Evolutionary conservation across 257 asterid genomes (phyloP), one percentile per base, ranked within the genome.

Genomic region (Henckelia pumila): DNA sequence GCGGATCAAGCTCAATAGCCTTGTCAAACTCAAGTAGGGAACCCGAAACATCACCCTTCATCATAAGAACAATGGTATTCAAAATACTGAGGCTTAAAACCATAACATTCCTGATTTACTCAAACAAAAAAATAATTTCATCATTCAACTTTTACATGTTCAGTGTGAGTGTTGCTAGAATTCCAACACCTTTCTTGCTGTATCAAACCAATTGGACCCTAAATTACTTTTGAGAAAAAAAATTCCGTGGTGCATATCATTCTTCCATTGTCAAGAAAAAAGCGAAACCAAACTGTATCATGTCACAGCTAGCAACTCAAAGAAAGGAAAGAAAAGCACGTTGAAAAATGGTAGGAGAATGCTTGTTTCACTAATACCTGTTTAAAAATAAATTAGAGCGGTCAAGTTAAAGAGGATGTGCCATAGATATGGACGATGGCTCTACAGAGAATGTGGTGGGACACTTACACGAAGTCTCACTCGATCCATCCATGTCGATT

Each of bases 21-120:
- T 82, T 92, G 82, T 92, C 98, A 75, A 92, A 92, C 79, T 89
- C 95, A 81, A 72, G 78, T 66, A 89, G 23, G 49, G 98, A 92
- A 37, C 92, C 97, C 67, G 68, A 69, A 61, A 92, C 94, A 75
- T 92, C 90, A 62, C 98, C 97, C 98, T 92, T 77, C 73, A 76
- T 64, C 57, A 56, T n/a, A 63, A 16, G 64, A 55, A 65, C 20
- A 6, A 35, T 44, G 52, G 7, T 3, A 14, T 44, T 44, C 19
- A 44, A 14, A 44, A 44, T 3, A 44, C 52, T 44, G 52, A 44
- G 19, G 52, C 7, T 44, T 19, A 19, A 44, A 14, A 44, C 52
- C 52, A 44, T n/a, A n/a, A n/a, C n/a, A n/a, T n/a, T n/a, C n/a
- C n/a, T n/a, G n/a, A n/a, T n/a, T n/a, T n/a, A n/a, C 14, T 33